Percentiles rank a stretch among this genome's conserved stretches.
These are phyloP conservation scores for Vaccinium vitisidaea DNA, from an alignment of 148 eudicot genomes.

Conservation along the genomic window DNA sequence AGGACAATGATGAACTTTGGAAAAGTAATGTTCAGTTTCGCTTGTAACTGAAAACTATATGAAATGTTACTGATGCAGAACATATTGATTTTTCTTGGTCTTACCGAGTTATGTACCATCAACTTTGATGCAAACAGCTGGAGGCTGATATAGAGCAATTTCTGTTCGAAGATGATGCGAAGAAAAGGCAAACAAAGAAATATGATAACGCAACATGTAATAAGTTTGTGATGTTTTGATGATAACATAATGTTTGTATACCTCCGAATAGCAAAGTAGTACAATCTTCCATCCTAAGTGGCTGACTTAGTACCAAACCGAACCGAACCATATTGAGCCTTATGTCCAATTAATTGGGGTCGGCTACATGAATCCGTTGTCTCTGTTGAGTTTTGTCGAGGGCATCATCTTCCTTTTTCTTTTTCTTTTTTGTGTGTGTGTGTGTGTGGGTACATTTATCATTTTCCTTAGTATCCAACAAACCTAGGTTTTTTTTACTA, in stretches of 20 bases:
- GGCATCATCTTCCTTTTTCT: background rate
- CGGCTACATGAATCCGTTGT: background rate
- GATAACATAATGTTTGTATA: background rate
- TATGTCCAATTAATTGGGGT: background rate
- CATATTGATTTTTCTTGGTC: background rate
- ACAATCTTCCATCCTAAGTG: background rate
- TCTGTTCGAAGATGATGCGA: background rate
- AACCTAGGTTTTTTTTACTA: background rate
- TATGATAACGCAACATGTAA: background rate
- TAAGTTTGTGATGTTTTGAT: background rate
- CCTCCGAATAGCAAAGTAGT: background rate
- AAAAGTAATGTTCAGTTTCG: background rate
- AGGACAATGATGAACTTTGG: background rate
- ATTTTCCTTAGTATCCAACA: background rate
- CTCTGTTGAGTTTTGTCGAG: background rate
- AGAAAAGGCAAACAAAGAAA: background rate
- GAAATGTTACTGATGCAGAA: background rate
- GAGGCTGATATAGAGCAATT: background rate
- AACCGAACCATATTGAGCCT: background rate
- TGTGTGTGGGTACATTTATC: too few relatives aligned
- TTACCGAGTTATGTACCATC: background rate
- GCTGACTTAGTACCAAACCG: background rate
- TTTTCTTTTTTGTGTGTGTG: too few relatives aligned
- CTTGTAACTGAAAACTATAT: background rate
- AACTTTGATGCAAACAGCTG: background rate